Evolutionary conservation across 148 eudicot genomes (phyloP).

Genomic region (Chenopodium album): DNA sequence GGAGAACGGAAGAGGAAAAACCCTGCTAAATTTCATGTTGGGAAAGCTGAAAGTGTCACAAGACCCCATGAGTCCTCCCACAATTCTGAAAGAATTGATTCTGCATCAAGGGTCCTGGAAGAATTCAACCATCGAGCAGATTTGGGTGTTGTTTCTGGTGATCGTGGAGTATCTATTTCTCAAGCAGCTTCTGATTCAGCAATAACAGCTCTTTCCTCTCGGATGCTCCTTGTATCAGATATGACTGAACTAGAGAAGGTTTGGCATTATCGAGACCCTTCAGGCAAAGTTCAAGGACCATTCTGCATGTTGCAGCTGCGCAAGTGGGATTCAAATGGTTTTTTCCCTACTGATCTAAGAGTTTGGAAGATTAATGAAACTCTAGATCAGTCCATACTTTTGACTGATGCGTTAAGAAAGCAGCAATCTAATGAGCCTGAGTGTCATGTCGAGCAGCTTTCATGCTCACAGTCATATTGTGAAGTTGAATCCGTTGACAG

Average conservation of each 20-base stretch:
- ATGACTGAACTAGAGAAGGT: constrained; percentile 54
- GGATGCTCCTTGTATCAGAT: constrained; percentile 29
- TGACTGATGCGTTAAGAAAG: constrained; percentile 60
- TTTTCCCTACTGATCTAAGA: constrained; percentile 73
- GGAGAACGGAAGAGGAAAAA: constrained; percentile 37
- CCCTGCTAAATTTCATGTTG: constrained; percentile 31
- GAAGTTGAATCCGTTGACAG: constrained; percentile 36
- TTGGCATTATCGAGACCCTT: constrained; percentile 90
- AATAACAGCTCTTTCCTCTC: constrained; percentile 34
- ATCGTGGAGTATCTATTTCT: constrained; percentile 37
- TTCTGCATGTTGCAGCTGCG: constrained; percentile 73
- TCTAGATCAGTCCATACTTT: constrained; percentile 56
- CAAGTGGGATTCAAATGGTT: constrained; percentile 73
- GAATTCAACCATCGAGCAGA: constrained; percentile 44
- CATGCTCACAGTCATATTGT: constrained; percentile 32
- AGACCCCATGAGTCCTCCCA: constrained; percentile 27
- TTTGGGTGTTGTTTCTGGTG: constrained; percentile 28
- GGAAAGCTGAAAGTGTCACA: constrained; percentile 42
- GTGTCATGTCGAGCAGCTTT: constrained; percentile 19
- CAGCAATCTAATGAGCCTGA: constrained; percentile 36
- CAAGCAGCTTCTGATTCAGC: constrained; percentile 43
- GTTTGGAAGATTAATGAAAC: constrained; percentile 65
- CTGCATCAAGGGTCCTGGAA: constrained; percentile 32
- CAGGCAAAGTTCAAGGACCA: constrained; percentile 84
- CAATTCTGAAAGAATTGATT: constrained; percentile 37